A percentile compares a stretch with the other conserved stretches of the same genome.
These are phyloP conservation scores for Pythium periplocum DNA, from an alignment of 352 stramenopile genomes.

Conservation along the genomic window DNA sequence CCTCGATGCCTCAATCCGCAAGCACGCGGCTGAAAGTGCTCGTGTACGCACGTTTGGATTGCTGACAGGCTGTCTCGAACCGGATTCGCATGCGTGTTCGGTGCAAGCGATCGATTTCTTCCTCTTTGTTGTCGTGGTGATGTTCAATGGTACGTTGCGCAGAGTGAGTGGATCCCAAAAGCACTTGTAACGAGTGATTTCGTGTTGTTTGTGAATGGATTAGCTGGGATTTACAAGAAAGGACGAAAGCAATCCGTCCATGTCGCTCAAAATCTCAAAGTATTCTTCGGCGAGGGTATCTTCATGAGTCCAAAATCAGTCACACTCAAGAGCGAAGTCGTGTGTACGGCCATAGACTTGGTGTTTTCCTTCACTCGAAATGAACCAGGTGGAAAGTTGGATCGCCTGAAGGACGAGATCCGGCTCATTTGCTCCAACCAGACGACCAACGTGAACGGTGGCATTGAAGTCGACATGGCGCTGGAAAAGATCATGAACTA, in stretches of 20 bases:
- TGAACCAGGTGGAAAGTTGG: slow-evolving; percentile 30
- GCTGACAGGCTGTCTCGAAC: slow-evolving; percentile 67
- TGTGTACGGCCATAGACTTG: slow-evolving; percentile 65
- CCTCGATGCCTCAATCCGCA: slow-evolving; percentile 67
- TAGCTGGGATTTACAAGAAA: slow-evolving; percentile 66
- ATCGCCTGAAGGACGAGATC: slow-evolving; percentile 56
- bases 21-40: slow-evolving; percentile 61
- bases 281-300: slow-evolving; percentile 64
- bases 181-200: not conserved
- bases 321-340: slow-evolving; percentile 47
- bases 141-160: slow-evolving; percentile 58
- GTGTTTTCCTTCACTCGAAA: slow-evolving; percentile 64
- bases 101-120: slow-evolving; percentile 75
- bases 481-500: slow-evolving; percentile 77
- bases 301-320: slow-evolving; percentile 47
- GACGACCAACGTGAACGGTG: slow-evolving; percentile 5
- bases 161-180: not conserved
- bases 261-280: slow-evolving; percentile 66
- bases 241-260: slow-evolving; percentile 57
- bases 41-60: slow-evolving; percentile 63
- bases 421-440: slow-evolving; percentile 23
- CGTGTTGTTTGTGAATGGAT: slow-evolving; percentile 5
- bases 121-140: slow-evolving; percentile 65
- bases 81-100: slow-evolving; percentile 67
- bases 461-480: slow-evolving; percentile 61